Evolutionary conservation across 1,284 basidiomycete genomes (phyloP).

Genomic region (Cutaneotrichosporon mucoides): DNA sequence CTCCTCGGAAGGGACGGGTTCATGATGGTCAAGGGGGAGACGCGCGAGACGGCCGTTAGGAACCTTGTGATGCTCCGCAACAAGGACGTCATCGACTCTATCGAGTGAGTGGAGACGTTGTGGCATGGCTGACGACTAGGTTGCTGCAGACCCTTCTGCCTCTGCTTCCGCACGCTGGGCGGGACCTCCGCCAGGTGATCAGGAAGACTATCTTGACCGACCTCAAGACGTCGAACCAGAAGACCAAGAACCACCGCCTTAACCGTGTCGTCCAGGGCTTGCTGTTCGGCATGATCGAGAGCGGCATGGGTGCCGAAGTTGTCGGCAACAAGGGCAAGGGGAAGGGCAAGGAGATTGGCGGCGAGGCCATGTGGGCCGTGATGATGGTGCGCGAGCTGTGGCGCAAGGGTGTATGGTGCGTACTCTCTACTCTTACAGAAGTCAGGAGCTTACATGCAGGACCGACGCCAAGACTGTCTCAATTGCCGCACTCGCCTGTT

Average conservation of each 20-base stretch:
- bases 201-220: constrained; percentile 97
- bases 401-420: constrained; percentile 87
- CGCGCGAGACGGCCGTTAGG: constrained; percentile 75
- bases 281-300: constrained; percentile 93
- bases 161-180: constrained; percentile 83
- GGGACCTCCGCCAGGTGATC: constrained; percentile 78
- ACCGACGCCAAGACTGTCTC: constrained; percentile 90
- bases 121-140: constrained; percentile 50
- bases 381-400: constrained; percentile 91
- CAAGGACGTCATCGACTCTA: constrained; percentile 84
- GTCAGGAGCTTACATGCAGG: constrained; percentile 51
- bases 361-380: constrained; percentile 97
- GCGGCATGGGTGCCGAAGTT: constrained; percentile 75
- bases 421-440: constrained; percentile 9
- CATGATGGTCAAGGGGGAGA: constrained; percentile 51
- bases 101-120: constrained; percentile 62
- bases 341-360: constrained; percentile 54
- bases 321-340: constrained; percentile 67
- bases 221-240: constrained; percentile 84
- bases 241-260: constrained; percentile 88
- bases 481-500: constrained; percentile 85
- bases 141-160: constrained; percentile 89
- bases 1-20: constrained; percentile 54
- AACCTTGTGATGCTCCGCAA: constrained; percentile 90
- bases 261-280: constrained; percentile 95